Conservation (phyloP, 495 filamentous ascomycete genomes). For the Podospora anserina region DNA sequence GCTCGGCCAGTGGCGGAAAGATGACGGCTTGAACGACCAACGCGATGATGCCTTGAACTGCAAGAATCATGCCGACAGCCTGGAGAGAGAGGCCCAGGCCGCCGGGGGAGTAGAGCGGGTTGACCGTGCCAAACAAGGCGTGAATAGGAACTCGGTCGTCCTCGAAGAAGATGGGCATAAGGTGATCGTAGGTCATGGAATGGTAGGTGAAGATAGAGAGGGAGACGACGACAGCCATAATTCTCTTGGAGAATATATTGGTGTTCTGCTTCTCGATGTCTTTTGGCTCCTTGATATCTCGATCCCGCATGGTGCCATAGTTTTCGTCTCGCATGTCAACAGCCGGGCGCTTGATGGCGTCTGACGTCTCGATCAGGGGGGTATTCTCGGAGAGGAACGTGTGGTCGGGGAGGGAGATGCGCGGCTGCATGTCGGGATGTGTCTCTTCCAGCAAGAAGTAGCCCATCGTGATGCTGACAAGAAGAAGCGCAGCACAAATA, state of each 20-base stretch:
- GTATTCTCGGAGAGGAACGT: slow-evolving; percentile 60
- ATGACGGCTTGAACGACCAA: slow-evolving; percentile 73
- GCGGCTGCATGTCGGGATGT: slow-evolving; percentile 72
- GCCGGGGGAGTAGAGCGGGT: slow-evolving; percentile 60
- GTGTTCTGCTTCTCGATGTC: slow-evolving; percentile 25
- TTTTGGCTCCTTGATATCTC: slow-evolving; percentile 41
- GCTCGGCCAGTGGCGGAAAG: slow-evolving; percentile 68
- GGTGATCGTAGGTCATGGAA: slow-evolving; percentile 82
- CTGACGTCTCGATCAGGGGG: slow-evolving; percentile 67
- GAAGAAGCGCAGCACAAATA: slow-evolving; percentile 67
- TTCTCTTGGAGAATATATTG: slow-evolving; percentile 61
- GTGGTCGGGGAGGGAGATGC: slow-evolving; percentile 50
- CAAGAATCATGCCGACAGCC: slow-evolving; percentile 75
- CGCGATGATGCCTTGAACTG: slow-evolving; percentile 72
- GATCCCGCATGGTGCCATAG: slow-evolving; percentile 72
- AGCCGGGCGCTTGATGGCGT: slow-evolving; percentile 63
- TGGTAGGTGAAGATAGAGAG: slow-evolving; percentile 84
- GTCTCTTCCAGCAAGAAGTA: slow-evolving; percentile 75
- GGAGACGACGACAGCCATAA: slow-evolving; percentile 66
- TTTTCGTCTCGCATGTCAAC: slow-evolving; percentile 70
- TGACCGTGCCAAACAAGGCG: slow-evolving; percentile 21
- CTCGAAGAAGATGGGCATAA: slow-evolving; percentile 80
- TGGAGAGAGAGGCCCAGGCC: slow-evolving; percentile 71
- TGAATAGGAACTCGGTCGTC: slow-evolving; percentile 50
- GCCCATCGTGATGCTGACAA: slow-evolving; percentile 70